Evolutionary conservation across 768 basidiomycete genomes (phyloP), one percentile per base, ranked within the genome.

Genomic region (Cystofilobasidium bisporidii): DNA sequence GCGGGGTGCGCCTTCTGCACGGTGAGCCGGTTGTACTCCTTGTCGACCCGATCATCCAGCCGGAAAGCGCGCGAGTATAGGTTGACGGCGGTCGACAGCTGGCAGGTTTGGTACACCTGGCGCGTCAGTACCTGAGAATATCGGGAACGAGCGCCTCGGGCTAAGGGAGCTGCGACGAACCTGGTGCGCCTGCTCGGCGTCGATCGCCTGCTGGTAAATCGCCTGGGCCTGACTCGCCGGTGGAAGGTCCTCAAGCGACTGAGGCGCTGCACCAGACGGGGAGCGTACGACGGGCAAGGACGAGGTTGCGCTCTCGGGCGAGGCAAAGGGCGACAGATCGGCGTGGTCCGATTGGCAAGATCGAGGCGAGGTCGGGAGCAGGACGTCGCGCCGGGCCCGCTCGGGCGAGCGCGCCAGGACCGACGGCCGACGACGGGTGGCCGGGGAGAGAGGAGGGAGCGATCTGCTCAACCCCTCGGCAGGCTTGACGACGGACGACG

Each of bases 41-140:
- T 43, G 47, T 66, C 65, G 36, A 66, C 58, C 8, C 45, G 43
- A 41, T 66, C 65, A 47, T 66, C 45, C n/a, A 66, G 32, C 1
- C 65, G 22, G 48, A 66, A 66, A 1, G 65, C 65, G 26, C 59
- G 47, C 22, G 30, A 22, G 41, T 66, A 66, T 1, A 66, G 32
- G 33, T 61, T 60, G 30, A 66, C 58, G 24, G 65, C 65, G 3
- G 14, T 12, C 22, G 20, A 22, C 28, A 64, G 63, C 63, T 56
- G n/a, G n/a, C n/a, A n/a, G n/a, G n/a, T n/a, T n/a, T n/a, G n/a
- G n/a, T n/a, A n/a, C n/a, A n/a, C n/a, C n/a, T n/a, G n/a, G n/a
- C n/a, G n/a, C n/a, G n/a, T n/a, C n/a, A n/a, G n/a, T n/a, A n/a
- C n/a, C n/a, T n/a, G n/a, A n/a, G n/a, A n/a, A n/a, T n/a, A n/a